These are phyloP conservation scores for Agaricus blazei DNA, from an alignment of 768 basidiomycete genomes.

Conservation along the genomic window DNA sequence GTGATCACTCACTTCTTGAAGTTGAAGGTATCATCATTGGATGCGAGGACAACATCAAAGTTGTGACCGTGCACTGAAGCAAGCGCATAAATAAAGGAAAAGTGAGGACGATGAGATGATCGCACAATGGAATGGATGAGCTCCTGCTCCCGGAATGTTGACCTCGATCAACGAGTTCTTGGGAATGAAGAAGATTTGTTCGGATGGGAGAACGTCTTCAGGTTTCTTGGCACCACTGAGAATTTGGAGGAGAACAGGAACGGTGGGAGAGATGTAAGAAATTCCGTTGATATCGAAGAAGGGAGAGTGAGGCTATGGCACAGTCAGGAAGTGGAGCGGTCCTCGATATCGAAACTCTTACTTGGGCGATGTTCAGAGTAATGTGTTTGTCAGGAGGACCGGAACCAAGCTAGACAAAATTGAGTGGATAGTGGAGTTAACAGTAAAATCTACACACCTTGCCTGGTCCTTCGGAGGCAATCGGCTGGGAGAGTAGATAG, in stretches of 20 bases:
- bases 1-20: conserved; percentile 4
- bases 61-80: conserved; percentile 20
- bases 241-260: conserved; percentile 8
- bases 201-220: conserved; percentile 5
- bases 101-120: neutral
- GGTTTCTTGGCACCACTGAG: conserved; percentile 3
- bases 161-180: conserved; percentile 4
- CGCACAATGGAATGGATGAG: conserved; percentile 9
- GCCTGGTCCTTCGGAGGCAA: conserved; percentile 3
- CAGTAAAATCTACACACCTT: neutral
- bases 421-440: neutral
- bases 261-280: conserved; percentile 1
- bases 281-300: conserved; percentile 9
- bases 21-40: conserved; percentile 7
- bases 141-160: conserved; percentile 4
- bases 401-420: neutral
- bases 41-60: conserved; percentile 18
- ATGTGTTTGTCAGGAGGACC: conserved; percentile 9
- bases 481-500: conserved; percentile 9
- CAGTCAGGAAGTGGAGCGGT: neutral
- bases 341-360: neutral
- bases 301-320: conserved; percentile 4
- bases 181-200: conserved; percentile 4
- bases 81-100: neutral
- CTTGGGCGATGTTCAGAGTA: neutral